These are phyloP conservation scores for Colletotrichum agaves DNA, from an alignment of 2,329 filamentous ascomycete genomes.

Conservation along the genomic window DNA sequence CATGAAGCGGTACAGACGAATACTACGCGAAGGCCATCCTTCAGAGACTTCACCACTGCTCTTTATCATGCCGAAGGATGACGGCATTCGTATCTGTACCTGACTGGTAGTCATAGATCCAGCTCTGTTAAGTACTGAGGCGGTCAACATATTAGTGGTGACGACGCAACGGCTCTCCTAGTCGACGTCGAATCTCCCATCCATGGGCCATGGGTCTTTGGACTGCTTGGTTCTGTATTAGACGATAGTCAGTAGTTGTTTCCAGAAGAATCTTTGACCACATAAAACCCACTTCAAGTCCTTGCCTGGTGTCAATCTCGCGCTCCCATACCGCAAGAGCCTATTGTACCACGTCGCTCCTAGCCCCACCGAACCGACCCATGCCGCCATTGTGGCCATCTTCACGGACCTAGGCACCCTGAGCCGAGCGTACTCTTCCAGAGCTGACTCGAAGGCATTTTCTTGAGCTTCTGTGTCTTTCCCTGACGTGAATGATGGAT, in stretches of 20 bases:
- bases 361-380: constrained; percentile 34
- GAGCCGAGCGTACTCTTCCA: constrained; percentile 39
- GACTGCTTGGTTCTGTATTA: neutral
- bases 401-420: constrained; percentile 40
- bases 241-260: neutral
- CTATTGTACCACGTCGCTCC: constrained; percentile 39
- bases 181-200: constrained; percentile 37
- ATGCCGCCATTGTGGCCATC: constrained; percentile 39
- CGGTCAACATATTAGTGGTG: no score
- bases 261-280: rapidly evolving
- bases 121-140: no score
- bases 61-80: no score
- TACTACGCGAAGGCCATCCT: no score
- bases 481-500: rapidly evolving
- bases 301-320: neutral
- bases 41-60: no score
- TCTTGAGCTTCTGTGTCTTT: neutral
- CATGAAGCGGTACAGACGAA: no score
- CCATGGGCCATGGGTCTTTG: constrained; percentile 40
- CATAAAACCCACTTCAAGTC: constrained; percentile 26
- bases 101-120: no score
- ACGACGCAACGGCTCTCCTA: no score
- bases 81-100: no score
- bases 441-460: constrained; percentile 15
- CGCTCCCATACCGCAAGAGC: constrained; percentile 33